phyloP scores from a whole-genome alignment of 495 filamentous ascomycete species.

The Annulohypoxylon nitens region DNA sequence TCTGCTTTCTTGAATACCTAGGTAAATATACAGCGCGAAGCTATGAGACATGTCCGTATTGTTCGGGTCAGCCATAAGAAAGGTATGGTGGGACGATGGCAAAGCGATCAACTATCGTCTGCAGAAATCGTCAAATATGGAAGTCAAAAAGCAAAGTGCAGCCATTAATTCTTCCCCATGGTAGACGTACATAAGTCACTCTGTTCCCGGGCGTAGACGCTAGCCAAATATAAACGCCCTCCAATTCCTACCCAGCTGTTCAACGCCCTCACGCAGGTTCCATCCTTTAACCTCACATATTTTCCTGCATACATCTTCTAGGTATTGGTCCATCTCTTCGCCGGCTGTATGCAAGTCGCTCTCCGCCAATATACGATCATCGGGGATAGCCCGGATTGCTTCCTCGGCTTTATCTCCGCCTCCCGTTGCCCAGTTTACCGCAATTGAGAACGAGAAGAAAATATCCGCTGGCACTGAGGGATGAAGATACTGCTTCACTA shows the following conservation, averaged over 20 bases:
- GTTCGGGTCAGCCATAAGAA: neutral
- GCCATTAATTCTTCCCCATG: neutral
- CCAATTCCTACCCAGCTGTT: slow-evolving; percentile 81
- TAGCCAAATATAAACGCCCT: slow-evolving; percentile 80
- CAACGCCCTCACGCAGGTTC: slow-evolving; percentile 77
- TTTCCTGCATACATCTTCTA: slow-evolving; percentile 79
- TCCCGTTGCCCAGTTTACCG: slow-evolving; percentile 78
- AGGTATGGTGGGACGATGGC: neutral
- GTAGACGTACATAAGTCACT: neutral
- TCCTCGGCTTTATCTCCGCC: slow-evolving; percentile 64
- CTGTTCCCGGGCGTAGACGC: neutral
- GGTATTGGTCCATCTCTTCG: slow-evolving; percentile 78
- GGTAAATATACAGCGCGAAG: neutral
- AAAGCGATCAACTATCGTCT: neutral
- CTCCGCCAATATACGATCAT: slow-evolving; percentile 84
- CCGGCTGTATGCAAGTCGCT: slow-evolving; percentile 93
- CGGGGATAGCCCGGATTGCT: slow-evolving; percentile 80
- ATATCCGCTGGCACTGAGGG: slow-evolving; percentile 80
- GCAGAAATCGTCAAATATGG: neutral
- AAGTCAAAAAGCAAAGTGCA: neutral
- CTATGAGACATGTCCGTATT: neutral
- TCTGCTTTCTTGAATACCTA: no score
- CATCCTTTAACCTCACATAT: slow-evolving; percentile 85
- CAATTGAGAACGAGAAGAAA: slow-evolving; percentile 89
- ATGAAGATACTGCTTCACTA: slow-evolving; percentile 81